phyloP scores from a whole-genome alignment of 805 yeast genomes.

The Ogataea henricii region DNA sequence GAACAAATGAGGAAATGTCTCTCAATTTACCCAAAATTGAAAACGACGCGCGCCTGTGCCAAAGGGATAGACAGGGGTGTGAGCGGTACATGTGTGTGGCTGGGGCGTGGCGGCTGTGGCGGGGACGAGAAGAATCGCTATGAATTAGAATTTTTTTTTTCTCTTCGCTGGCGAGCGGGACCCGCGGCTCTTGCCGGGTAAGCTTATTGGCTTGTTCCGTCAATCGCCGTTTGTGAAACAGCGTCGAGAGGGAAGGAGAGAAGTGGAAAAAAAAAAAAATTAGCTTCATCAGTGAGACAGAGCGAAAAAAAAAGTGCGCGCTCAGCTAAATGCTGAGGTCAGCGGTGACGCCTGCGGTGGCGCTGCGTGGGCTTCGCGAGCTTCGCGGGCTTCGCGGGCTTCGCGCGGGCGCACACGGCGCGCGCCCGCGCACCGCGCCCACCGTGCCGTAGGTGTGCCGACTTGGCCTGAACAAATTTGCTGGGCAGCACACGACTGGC shows the following conservation, averaged over 20 bases:
- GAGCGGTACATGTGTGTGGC: neutral
- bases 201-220: neutral
- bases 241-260: neutral
- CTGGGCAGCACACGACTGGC: conserved; percentile 7
- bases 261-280: neutral
- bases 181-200: no score
- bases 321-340: conserved; percentile 6
- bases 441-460: neutral
- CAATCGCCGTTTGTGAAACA: neutral
- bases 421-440: neutral
- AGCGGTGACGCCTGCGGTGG: neutral
- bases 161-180: no score
- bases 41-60: conserved; percentile 7
- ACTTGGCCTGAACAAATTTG: neutral
- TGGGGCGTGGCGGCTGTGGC: neutral
- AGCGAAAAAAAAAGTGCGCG: neutral
- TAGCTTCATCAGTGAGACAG: no score
- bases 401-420: neutral
- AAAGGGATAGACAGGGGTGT: conserved; percentile 4
- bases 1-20: conserved; percentile 6
- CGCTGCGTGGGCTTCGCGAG: neutral
- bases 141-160: no score
- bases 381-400: no score
- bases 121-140: no score
- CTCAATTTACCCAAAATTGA: neutral